These are phyloP conservation scores for Botryococcus braunii DNA, from an alignment of 163 green algal genomes.

Conservation along the genomic window DNA sequence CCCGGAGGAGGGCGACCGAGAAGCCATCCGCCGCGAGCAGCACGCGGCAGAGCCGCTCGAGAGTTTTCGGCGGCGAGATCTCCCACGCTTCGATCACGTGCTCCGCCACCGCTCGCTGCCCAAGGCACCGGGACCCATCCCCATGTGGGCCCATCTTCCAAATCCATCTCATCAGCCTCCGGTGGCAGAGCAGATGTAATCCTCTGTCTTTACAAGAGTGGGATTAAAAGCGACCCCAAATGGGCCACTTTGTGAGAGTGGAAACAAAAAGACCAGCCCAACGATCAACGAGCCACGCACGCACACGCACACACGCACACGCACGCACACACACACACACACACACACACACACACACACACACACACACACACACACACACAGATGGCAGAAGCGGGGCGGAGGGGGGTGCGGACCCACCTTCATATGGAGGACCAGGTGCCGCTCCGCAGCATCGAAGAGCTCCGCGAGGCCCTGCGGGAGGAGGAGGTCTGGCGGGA, in stretches of 20 bases:
- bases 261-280: too few species aligned
- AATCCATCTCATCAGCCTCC: too few species aligned
- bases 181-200: too few species aligned
- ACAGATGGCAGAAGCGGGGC: not conserved
- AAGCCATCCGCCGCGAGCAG: constrained; percentile 19
- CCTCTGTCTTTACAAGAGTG: too few species aligned
- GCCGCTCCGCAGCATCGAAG: constrained; percentile 23
- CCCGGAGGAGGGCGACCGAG: constrained; percentile 16
- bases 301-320: too few species aligned
- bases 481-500: constrained; percentile 2
- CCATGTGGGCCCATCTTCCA: too few species aligned
- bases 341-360: too few species aligned
- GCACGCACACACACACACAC: too few species aligned
- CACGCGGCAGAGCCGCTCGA: constrained; percentile 27
- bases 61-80: not conserved
- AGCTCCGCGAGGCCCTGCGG: constrained; percentile 10
- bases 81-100: constrained; percentile 8
- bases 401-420: not conserved
- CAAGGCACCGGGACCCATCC: not conserved
- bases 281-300: too few species aligned
- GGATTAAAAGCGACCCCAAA: too few species aligned
- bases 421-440: constrained; percentile 25
- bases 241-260: too few species aligned
- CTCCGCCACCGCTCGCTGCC: constrained; percentile 23
- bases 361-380: too few species aligned